Conservation (phyloP, 2,329 filamentous ascomycete species). For the Colletotrichum incanum region DNA sequence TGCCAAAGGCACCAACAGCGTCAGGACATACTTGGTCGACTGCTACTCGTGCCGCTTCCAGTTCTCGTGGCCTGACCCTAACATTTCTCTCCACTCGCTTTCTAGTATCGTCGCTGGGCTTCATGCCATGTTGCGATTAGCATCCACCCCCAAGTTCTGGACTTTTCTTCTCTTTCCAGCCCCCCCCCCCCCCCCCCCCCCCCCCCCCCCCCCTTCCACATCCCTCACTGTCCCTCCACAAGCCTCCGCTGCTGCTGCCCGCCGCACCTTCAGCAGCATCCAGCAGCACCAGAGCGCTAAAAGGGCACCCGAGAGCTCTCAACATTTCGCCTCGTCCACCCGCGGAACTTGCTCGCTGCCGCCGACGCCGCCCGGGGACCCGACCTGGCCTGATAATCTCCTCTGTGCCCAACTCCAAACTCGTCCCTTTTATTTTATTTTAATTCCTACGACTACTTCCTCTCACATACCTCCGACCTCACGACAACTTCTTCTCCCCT, state of each 20-base stretch:
- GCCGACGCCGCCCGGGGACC: neutral
- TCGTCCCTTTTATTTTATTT: slow-evolving; percentile 3
- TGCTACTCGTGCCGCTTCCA: neutral
- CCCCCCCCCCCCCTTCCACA: neutral
- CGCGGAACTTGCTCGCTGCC: slow-evolving; percentile 13
- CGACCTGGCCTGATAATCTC: slow-evolving; percentile 9
- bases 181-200: too few relatives aligned
- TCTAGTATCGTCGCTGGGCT: slow-evolving; percentile 9
- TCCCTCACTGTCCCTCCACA: neutral
- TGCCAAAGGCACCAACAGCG: slow-evolving; percentile 29
- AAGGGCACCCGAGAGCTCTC: slow-evolving; percentile 16
- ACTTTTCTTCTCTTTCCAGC: neutral
- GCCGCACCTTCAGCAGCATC: neutral
- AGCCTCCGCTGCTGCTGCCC: neutral
- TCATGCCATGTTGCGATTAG: neutral
- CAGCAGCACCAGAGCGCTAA: slow-evolving; percentile 17
- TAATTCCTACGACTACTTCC: neutral
- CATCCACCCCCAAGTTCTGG: neutral
- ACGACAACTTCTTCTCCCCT: slow-evolving; percentile 1
- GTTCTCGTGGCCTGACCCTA: slow-evolving; percentile 3
- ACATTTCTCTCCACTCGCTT: neutral
- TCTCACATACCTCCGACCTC: neutral
- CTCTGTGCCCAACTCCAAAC: slow-evolving; percentile 16
- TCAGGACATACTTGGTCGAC: slow-evolving; percentile 13
- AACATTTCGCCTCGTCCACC: slow-evolving; percentile 17